Conservation (phyloP, 2,329 filamentous ascomycete genomes). For the Lachnellula subtilissima region DNA sequence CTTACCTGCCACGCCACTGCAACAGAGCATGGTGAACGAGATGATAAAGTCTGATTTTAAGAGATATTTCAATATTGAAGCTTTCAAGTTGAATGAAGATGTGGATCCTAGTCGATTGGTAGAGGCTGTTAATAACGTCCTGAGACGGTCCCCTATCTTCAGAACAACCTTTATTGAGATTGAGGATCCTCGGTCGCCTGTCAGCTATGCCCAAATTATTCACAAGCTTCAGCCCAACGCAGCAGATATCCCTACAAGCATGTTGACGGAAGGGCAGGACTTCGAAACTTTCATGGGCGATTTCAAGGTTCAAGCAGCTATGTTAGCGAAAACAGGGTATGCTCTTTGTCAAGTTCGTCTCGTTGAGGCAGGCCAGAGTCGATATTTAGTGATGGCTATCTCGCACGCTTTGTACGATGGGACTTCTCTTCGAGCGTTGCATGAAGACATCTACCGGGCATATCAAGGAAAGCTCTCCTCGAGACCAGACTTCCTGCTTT, state of each 20-base stretch:
- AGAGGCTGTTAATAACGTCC: slow-evolving; percentile 56
- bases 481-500: slow-evolving; percentile 46
- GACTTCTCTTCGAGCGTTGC: slow-evolving; percentile 72
- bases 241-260: background rate
- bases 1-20: slow-evolving; percentile 73
- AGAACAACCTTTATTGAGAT: slow-evolving; percentile 69
- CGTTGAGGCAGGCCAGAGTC: slow-evolving; percentile 29
- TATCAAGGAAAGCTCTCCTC: slow-evolving; percentile 46
- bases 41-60: slow-evolving; percentile 71
- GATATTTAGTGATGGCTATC: slow-evolving; percentile 61
- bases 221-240: slow-evolving; percentile 18
- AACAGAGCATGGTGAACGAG: slow-evolving; percentile 80
- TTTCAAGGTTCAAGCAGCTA: slow-evolving; percentile 37
- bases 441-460: slow-evolving; percentile 62
- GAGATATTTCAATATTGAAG: slow-evolving; percentile 82
- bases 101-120: slow-evolving; percentile 54
- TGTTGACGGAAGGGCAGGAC: background rate
- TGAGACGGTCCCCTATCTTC: slow-evolving; percentile 62
- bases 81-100: slow-evolving; percentile 54
- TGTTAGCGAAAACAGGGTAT: slow-evolving; percentile 33
- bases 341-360: slow-evolving; percentile 48
- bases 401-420: slow-evolving; percentile 88
- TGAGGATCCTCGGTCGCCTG: slow-evolving; percentile 52
- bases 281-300: slow-evolving; percentile 35
- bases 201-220: slow-evolving; percentile 53